Evolutionary conservation across 495 filamentous ascomycete species (phyloP).

Genomic region (Neurospora tetraspora): DNA sequence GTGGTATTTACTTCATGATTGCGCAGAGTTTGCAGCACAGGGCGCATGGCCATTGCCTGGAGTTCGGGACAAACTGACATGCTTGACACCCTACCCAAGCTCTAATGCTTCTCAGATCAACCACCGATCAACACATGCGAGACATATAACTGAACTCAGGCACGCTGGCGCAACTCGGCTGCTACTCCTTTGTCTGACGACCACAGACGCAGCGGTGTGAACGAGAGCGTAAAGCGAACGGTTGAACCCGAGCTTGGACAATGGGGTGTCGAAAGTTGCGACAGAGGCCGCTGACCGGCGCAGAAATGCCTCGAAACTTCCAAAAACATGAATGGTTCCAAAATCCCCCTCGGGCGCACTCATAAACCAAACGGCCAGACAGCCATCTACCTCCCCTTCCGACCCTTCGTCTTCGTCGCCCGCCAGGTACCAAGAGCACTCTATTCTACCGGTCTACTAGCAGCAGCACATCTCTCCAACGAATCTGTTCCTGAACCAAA

Average conservation of each 20-base stretch:
- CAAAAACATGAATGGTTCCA: not conserved
- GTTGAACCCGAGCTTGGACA: not conserved
- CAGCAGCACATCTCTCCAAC: not conserved
- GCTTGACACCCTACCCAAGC: not conserved
- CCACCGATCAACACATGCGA: not conserved
- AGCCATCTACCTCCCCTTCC: not conserved
- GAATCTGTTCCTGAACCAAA: not conserved
- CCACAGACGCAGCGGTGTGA: not conserved
- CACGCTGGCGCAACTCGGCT: not conserved
- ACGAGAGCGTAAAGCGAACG: not conserved
- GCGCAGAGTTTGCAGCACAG: not conserved
- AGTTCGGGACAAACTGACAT: not conserved
- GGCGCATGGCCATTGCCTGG: not conserved
- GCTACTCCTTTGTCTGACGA: not conserved
- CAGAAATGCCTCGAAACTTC: not conserved
- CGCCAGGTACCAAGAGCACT: not conserved
- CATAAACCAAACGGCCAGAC: not conserved
- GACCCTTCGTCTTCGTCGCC: not conserved
- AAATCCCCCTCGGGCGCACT: not conserved
- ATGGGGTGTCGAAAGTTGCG: not conserved
- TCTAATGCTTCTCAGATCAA: not conserved
- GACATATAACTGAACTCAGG: not conserved
- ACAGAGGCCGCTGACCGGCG: not conserved
- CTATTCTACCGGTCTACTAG: not conserved
- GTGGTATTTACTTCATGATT: not conserved